phyloP scores from a whole-genome alignment of 345 rosid species.

The Lepidium africanum region DNA sequence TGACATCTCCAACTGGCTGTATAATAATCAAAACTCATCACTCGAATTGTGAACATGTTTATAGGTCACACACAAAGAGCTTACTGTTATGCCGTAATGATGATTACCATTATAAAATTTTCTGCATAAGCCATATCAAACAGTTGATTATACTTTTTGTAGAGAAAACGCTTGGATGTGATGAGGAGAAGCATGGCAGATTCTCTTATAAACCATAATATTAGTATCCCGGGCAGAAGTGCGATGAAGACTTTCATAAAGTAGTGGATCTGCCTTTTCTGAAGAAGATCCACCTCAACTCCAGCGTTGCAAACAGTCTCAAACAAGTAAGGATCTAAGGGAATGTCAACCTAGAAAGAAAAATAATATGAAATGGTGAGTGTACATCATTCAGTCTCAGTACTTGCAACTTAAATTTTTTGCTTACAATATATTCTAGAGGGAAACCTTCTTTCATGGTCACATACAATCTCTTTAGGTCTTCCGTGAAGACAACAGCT shows the following conservation, averaged over 20 bases:
- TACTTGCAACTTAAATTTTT: constrained; percentile 7
- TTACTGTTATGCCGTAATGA: constrained; percentile 4
- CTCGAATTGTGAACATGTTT: constrained; percentile 5
- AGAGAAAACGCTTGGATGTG: constrained; percentile 76
- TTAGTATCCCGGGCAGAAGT: constrained; percentile 70
- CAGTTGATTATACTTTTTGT: constrained; percentile 83
- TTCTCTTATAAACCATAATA: constrained; percentile 74
- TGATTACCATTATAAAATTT: constrained; percentile 78
- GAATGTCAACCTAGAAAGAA: constrained; percentile 71
- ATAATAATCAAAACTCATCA: constrained; percentile 19
- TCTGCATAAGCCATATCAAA: constrained; percentile 90
- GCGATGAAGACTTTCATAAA: constrained; percentile 78
- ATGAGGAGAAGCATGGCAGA: constrained; percentile 71
- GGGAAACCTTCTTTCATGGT: constrained; percentile 98
- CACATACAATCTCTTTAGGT: constrained; percentile 75
- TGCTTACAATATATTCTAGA: constrained; percentile 80
- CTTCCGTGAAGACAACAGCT: constrained; percentile 93
- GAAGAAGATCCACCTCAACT: constrained; percentile 94
- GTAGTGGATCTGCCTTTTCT: constrained; percentile 83
- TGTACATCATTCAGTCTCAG: constrained; percentile 1
- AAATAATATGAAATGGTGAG: constrained; percentile 16
- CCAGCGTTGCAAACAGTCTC: constrained; percentile 79
- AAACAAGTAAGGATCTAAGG: constrained; percentile 86
- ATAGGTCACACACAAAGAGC: neutral
- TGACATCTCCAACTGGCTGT: constrained; percentile 90